Percentiles rank a stretch among this genome's conserved stretches.
phyloP scores from a whole-genome alignment of 768 basidiomycete species.

The Pulveroboletus sp. region DNA sequence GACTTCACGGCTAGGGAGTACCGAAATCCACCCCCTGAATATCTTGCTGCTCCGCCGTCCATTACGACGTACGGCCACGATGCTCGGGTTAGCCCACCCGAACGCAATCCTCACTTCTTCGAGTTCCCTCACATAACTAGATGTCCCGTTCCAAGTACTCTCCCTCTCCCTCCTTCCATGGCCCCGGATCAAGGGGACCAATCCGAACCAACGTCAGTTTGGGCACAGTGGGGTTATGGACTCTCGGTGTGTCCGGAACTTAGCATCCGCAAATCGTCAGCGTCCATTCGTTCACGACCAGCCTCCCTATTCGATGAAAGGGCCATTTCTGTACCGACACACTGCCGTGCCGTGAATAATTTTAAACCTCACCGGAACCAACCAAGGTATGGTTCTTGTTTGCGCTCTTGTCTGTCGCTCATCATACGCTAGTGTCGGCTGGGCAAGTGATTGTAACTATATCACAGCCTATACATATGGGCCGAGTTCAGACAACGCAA shows the following conservation, averaged over 20 bases:
- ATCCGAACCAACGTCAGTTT: constrained; percentile 4
- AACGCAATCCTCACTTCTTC: constrained; percentile 21
- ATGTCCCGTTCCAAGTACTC: constrained; percentile 24
- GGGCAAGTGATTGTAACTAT: constrained; percentile 22
- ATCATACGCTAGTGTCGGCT: constrained; percentile 7
- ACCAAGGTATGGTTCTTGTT: constrained; percentile 9
- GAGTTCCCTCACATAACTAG: constrained; percentile 28
- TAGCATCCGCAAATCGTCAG: constrained; percentile 9
- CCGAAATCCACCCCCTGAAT: constrained; percentile 13
- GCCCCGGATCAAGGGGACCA: constrained; percentile 4
- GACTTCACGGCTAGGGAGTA: constrained; percentile 17
- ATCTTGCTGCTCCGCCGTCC: constrained; percentile 8
- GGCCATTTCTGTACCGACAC: constrained; percentile 1
- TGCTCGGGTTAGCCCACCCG: constrained; percentile 11
- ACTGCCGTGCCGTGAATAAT: neutral
- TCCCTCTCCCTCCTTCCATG: constrained; percentile 10
- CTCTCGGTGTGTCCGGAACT: constrained; percentile 5
- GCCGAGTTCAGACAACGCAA: constrained; percentile 1
- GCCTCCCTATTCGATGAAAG: constrained; percentile 5
- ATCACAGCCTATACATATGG: constrained; percentile 9
- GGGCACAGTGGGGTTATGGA: constrained; percentile 9
- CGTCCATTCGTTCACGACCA: constrained; percentile 12
- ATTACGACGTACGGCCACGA: constrained; percentile 11
- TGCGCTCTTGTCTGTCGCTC: neutral
- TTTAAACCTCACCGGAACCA: constrained; percentile 5